These are phyloP conservation scores for Trichomonascus vanleenenianus DNA, from an alignment of 805 yeast species.

Conservation along the genomic window DNA sequence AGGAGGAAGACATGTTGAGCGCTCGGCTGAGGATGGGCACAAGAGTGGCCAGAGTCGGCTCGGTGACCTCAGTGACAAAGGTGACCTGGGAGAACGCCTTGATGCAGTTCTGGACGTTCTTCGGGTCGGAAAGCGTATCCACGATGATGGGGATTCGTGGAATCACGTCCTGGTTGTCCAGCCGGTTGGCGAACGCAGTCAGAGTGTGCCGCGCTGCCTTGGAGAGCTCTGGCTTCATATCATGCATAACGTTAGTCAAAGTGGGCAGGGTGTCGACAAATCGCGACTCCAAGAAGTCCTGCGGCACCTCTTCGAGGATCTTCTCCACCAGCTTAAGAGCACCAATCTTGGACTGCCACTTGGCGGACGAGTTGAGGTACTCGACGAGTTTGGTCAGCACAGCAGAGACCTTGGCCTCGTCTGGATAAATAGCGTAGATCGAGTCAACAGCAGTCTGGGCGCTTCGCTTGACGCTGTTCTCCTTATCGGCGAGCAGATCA, in stretches of 20 bases:
- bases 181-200: conserved; percentile 62
- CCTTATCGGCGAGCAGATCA: conserved; percentile 80
- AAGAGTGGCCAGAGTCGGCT: conserved; percentile 81
- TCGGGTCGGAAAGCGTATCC: conserved; percentile 85
- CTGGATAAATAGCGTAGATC: conserved; percentile 60
- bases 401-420: conserved; percentile 69
- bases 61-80: conserved; percentile 97
- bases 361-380: conserved; percentile 74
- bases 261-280: conserved; percentile 77
- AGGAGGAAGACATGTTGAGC: conserved; percentile 73
- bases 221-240: conserved; percentile 93
- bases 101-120: conserved; percentile 81
- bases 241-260: conserved; percentile 83
- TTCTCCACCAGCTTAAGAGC: conserved; percentile 69
- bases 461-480: conserved; percentile 73
- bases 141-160: conserved; percentile 80
- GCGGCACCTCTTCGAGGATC: conserved; percentile 70
- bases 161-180: conserved; percentile 87
- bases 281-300: conserved; percentile 74
- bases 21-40: conserved; percentile 92
- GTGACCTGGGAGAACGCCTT: conserved; percentile 88
- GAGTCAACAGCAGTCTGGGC: conserved; percentile 75
- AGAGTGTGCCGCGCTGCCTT: conserved; percentile 71
- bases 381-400: conserved; percentile 52
- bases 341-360: conserved; percentile 85